Evolutionary conservation across 768 basidiomycete species (phyloP), one percentile per base, ranked within the genome.

Genomic region (Auricularia heimuer): DNA sequence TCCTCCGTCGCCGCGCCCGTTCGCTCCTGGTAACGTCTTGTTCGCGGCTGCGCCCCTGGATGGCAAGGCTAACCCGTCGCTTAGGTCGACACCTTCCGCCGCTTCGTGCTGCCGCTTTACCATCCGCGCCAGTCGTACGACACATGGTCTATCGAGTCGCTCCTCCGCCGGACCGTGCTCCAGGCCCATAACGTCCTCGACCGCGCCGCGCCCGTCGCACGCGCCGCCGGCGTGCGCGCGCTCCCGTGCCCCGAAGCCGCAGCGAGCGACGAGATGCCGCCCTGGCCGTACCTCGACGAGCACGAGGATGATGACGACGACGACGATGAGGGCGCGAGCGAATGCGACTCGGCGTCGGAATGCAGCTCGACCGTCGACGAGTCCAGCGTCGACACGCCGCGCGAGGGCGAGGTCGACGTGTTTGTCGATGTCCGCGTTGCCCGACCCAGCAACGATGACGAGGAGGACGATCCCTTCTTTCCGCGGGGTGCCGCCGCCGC

Each of bases 1-100:
- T 71, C 63, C 79, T 87, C 47, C 83, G 87, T 18, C 77, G 79
- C 42, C 80, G 82, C 56, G 89, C 89, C 3, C 85, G 88, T 36
- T 86, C 88, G 21, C 78, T 80, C 3, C 80, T 90, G 14, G 79
- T 60, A 10, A 14, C 47, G 14, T 18, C 24, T 33, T 34, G 24
- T 10, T 29, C 56, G 24, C 24, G 6, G 2, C 6, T 18, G 56
- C 34, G 18, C 29, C 54, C 18, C 54, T 54, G 29, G 54, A 42
- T 60, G 14, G 6, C 2, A 11, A 2, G 29, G 14, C 56, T 60
- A 7, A 60, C 33, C 24, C 34, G 21, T 60, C 16, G 11, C 14
- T 29, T 60, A 60, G 56, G 56, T 90, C 6, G 87, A 92, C 68
- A 78, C 82, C 3, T 90, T 84, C 70, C 83, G 88, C 39, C 79